Conservation (phyloP, 352 stramenopile species). For the Phytopythium kandeliae region DNA sequence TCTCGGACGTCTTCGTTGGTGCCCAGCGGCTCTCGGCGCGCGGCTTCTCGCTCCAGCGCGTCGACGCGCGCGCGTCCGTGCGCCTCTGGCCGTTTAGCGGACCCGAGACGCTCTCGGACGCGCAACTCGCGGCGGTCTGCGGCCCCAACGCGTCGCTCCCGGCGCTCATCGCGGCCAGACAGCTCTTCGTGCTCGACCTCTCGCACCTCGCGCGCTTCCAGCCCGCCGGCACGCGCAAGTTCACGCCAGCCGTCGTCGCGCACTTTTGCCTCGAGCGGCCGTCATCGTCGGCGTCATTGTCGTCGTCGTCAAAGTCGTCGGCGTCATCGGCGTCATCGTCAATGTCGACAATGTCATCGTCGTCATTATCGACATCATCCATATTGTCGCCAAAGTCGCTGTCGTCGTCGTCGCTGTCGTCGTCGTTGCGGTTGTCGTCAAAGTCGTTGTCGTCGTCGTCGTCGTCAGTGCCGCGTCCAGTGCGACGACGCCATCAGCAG, state of each 20-base stretch:
- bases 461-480: too few species aligned
- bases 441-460: too few species aligned
- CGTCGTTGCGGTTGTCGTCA: too few species aligned
- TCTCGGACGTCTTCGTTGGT: conserved; percentile 33
- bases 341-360: too few species aligned
- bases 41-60: conserved; percentile 29
- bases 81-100: conserved; percentile 9
- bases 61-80: conserved; percentile 6
- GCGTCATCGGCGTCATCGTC: too few species aligned
- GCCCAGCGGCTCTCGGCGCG: conserved; percentile 35
- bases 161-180: conserved; percentile 14
- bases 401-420: too few species aligned
- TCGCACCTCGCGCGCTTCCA: conserved; percentile 29
- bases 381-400: too few species aligned
- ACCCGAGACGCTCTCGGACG: conserved; percentile 14
- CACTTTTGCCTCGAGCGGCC: conserved; percentile 31
- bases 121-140: conserved; percentile 25
- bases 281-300: too few species aligned
- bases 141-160: conserved; percentile 11
- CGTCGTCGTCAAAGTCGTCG: too few species aligned
- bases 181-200: conserved; percentile 34
- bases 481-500: too few species aligned
- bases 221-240: conserved; percentile 21
- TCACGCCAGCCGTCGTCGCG: conserved; percentile 25
- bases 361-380: too few species aligned